Evolutionary conservation across 495 filamentous ascomycete species (phyloP), one percentile per base, ranked within the genome.

Genomic region (Aspergillus funiculosus): DNA sequence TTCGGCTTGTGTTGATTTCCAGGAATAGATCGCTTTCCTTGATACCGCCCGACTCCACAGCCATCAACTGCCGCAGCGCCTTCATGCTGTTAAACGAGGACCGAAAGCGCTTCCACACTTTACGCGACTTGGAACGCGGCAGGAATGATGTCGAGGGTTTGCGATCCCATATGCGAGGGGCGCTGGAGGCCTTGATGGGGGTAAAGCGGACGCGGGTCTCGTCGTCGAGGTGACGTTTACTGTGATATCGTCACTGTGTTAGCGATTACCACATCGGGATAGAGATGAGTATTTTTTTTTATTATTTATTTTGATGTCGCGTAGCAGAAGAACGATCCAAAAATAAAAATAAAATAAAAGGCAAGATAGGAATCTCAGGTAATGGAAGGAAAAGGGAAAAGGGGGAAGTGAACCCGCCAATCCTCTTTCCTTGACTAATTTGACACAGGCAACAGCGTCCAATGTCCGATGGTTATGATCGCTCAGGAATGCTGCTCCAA

Each of bases 81-180:
- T 63, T 61, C 64, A 71, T 71, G 34, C 59, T 64, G 50, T 63
- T 60, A 39, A 72, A 70, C 5, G 66, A 67, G 3, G 62, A 51
- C 13, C 60, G 62, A 48, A 68, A 66, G 32, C 74, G 68, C 50
- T 78, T 78, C 74, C 74, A 78, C 35, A 78, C 52, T 38, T 76
- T 77, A 24, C 66, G 68, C 4, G 71, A 62, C 37, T 67, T 68
- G 19, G 64, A 56, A 15, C 63, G 69, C 19, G 61, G 48, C 35
- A 60, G 53, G 39, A 71, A 74, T 45, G 69, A 74, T 50, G 59
- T 82, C 60, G 67, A 76, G 55, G 73, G 79, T 68, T 61, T 76
- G 67, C 61, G 69, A 65, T 66, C 81, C 76, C 62, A 71, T 63
- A 66, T 60, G 63, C 55, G 78, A 47, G 59, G 73, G 29, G 46